Evolutionary conservation across 805 yeast genomes (phyloP).

Genomic region (Pichia nanzhaoensis): DNA sequence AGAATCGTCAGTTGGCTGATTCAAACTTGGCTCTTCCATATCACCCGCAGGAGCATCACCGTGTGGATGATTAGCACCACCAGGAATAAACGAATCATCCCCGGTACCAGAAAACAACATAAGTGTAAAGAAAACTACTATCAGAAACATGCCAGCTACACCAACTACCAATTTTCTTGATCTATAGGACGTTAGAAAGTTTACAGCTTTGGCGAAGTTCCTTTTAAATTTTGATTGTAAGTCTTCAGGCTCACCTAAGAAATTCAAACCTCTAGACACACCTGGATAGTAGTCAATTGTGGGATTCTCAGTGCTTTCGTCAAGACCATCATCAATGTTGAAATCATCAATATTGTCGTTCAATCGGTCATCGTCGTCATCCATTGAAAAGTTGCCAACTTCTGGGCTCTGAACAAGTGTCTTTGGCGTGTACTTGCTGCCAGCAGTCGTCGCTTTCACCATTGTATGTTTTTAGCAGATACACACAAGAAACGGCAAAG

Average conservation of each 20-base stretch:
- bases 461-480: too few species aligned
- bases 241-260: slow-evolving; percentile 7
- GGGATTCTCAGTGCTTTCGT: not conserved
- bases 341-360: slow-evolving; percentile 19
- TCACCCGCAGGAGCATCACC: not conserved
- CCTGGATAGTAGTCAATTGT: slow-evolving; percentile 12
- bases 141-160: not conserved
- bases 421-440: too few species aligned
- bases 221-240: not conserved
- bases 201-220: not conserved
- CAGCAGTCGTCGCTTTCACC: too few species aligned
- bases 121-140: slow-evolving; percentile 4
- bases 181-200: not conserved
- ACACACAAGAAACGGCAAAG: too few species aligned
- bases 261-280: slow-evolving; percentile 6
- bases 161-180: slow-evolving; percentile 8
- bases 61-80: slow-evolving; percentile 5
- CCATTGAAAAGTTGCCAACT: slow-evolving; percentile 1
- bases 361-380: slow-evolving; percentile 13
- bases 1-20: not conserved
- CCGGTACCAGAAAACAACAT: slow-evolving; percentile 10
- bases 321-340: slow-evolving; percentile 9
- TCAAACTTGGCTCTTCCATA: too few species aligned
- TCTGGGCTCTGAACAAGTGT: too few species aligned
- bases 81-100: slow-evolving; percentile 6